phyloP scores from a whole-genome alignment of 129 eudicot species.

The Tagetes erecta region DNA sequence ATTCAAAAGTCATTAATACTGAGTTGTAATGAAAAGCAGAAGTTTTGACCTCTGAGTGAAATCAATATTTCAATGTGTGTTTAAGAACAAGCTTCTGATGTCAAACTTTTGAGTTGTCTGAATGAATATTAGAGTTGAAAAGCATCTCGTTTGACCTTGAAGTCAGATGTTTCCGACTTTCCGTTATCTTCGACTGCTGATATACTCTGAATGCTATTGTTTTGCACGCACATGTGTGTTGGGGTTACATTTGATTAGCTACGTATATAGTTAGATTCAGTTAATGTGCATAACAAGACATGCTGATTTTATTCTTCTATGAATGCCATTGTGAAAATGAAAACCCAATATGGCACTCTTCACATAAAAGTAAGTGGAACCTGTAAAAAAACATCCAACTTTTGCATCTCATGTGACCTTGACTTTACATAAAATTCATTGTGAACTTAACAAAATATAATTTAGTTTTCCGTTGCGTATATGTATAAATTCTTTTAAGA shows the following conservation, averaged over 20 bases:
- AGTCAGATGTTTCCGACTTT: background rate
- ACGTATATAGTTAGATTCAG: constrained; percentile 15
- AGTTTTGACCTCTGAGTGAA: background rate
- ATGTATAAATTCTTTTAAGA: too few species aligned
- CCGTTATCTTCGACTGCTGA: background rate
- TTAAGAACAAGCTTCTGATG: background rate
- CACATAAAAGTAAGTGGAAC: constrained; percentile 67
- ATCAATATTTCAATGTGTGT: too few species aligned
- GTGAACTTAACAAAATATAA: background rate
- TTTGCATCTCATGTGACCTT: constrained; percentile 16
- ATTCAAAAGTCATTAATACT: background rate
- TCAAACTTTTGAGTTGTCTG: background rate
- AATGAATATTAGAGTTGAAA: constrained; percentile 9
- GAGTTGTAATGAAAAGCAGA: background rate
- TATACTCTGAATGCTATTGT: background rate
- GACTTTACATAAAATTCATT: background rate
- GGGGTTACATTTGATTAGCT: background rate
- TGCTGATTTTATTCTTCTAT: constrained; percentile 14
- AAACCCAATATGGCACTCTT: constrained; percentile 67
- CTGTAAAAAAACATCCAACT: constrained; percentile 4
- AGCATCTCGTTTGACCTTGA: background rate
- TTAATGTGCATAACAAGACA: background rate
- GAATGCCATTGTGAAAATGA: constrained; percentile 84
- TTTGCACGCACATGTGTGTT: constrained; percentile 1
- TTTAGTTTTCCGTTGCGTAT: too few species aligned